A percentile compares a stretch with the other conserved stretches of the same genome.
Evolutionary conservation across 495 filamentous ascomycete species (phyloP).

Genomic region (Talaromyces liani): DNA sequence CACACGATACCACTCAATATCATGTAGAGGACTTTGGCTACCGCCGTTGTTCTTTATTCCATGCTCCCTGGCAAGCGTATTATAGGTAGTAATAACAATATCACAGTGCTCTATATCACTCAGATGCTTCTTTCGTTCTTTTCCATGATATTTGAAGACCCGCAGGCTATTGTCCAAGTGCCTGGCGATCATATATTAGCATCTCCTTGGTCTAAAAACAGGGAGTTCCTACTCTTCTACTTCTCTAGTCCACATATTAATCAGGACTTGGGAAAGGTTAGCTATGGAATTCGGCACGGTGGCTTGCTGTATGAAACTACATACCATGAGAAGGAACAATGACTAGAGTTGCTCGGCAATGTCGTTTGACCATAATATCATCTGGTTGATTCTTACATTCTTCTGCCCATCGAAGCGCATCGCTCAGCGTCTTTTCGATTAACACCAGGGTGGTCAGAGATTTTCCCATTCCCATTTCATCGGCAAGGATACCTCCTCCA

Average conservation of each 20-base stretch:
- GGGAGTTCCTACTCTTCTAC: slow-evolving; percentile 4
- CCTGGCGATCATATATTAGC: neutral
- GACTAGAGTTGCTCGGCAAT: slow-evolving; percentile 19
- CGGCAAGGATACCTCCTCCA: slow-evolving; percentile 20
- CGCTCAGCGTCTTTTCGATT: slow-evolving; percentile 28
- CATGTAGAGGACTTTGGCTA: slow-evolving; percentile 8
- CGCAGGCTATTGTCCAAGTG: slow-evolving; percentile 6
- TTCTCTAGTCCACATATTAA: slow-evolving; percentile 10
- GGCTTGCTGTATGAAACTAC: neutral
- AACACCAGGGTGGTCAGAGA: slow-evolving; percentile 39
- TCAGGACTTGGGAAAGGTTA: slow-evolving; percentile 1
- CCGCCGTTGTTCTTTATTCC: neutral
- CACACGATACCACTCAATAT: slow-evolving; percentile 26
- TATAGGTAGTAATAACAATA: slow-evolving; percentile 15
- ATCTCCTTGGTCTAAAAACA: neutral
- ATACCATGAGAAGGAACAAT: slow-evolving; percentile 29
- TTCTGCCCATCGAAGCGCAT: neutral
- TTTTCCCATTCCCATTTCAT: slow-evolving; percentile 24
- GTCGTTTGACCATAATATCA: neutral
- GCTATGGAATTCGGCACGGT: neutral
- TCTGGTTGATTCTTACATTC: neutral
- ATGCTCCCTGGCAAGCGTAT: slow-evolving; percentile 11
- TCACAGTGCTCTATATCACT: slow-evolving; percentile 6
- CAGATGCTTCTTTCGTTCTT: neutral
- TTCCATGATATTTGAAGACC: slow-evolving; percentile 10